Base-by-base conservation (phyloP, 2,329 filamentous ascomycete species). In the Penicillium sp. region DNA sequence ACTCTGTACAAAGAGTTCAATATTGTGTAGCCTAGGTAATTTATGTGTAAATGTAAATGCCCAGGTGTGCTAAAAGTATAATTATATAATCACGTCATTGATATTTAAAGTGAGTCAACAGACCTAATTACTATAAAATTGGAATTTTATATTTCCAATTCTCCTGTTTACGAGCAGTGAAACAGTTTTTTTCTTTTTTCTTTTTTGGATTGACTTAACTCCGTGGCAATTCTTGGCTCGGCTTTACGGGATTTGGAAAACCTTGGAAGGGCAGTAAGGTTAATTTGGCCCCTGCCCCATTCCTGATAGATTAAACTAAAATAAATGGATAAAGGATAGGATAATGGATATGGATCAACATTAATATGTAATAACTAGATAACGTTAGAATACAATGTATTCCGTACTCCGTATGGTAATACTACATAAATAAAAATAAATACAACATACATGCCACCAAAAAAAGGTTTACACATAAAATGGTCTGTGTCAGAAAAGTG, bases 401-500 rank as follows among this genome's bases (percentile, higher is more conserved):
- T 43, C 21, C 6, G 13, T 23, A 25, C 13, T 27, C 5, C 16
- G 49, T 19, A 52, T 36, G 21, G 48, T 44, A 33, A 44, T 38
- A 46, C 19, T 53, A 25, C 41, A 41, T 43, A 31, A 41, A 23
- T 23, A 39, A 27, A 41, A 43, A 50, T 21, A 23, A 51, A 54
- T 27, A 58, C 29, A 52, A 16, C 21, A 11, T 31, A 31, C 29
- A 29, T 29, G 16, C 38, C 33, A 25, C 41, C 38, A n/a, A 41
- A 50, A 59, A 47, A 44, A 39, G 27, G 25, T 36, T 25, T 43
- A 50, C 50, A 54, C 44, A n/a, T 45, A 47, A 57, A 56, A 54
- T 59, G 55, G 53, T 62, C 58, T 59, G 57, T 62, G 59, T 66
- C 62, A 58, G 55, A 63, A 68, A 60, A 52, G 68, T 70, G 67